Evolutionary conservation across 441 rosid genomes (phyloP), one percentile per base, ranked within the genome.

Genomic region (Adansonia grandidieri): DNA sequence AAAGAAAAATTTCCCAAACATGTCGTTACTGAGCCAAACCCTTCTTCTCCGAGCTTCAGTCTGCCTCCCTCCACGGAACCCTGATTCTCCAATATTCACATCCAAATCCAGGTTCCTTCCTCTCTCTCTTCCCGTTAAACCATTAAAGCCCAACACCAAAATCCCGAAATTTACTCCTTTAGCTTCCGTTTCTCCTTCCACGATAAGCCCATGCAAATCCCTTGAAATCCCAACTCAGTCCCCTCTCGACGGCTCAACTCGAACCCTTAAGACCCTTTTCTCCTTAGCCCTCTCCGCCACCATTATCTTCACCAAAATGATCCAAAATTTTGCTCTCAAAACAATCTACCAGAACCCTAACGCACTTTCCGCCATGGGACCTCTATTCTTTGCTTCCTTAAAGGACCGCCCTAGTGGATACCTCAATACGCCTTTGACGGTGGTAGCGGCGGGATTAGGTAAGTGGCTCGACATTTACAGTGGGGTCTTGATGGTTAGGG

Each of bases 381-480:
- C 92, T 0, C 56, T 87, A 24, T 95, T 93, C 88, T 91, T 93
- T 75, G 68, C 51, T 66, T 42, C 71, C 51, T 44, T 86, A 6
- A 82, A 83, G 70, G 86, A 85, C 82, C 82, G 86, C 2, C 88
- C 95, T 0, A 70, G 77, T 10, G 93, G 89, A 1, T 84, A 81
- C 78, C 81, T 91, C 50, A 93, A 90, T 80, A 91, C 93, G 8
- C 98, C 98, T 2, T 42, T 93, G 84, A 92, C 97, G 2, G 96
- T 93, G 50, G 98, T 90, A 6, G 97, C 93, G 0, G 92, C 97
- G 1, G 97, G 97, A 1, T 44, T 93, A 82, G 87, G 95, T 14
- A 93, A 91, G 78, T 93, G 98, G 98, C 89, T 93, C 0, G 96
- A 95, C 62, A 89, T 93, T 11, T 92, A 93, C 88, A 93, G 96